Percentiles rank a stretch among this genome's conserved stretches.
phyloP scores from a whole-genome alignment of 192 early-diverging fungal genomes.

The Coemansia sp. region DNA sequence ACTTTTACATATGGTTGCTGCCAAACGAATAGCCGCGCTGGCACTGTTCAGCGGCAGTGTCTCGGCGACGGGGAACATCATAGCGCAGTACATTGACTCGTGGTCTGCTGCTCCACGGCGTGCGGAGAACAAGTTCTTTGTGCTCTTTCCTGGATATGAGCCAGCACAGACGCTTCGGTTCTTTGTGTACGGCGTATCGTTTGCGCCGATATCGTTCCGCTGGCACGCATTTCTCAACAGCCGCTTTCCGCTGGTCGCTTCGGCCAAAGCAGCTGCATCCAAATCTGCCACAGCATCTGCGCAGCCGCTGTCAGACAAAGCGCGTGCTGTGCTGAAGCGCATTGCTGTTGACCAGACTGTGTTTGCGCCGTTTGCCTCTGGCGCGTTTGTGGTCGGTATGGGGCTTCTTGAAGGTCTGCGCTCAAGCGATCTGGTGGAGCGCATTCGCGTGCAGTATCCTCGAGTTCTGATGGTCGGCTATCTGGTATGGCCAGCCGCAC shows the following conservation, averaged over 20 bases:
- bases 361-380: conserved; percentile 34
- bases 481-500: conserved; percentile 67
- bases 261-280: background rate
- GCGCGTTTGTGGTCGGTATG: conserved; percentile 37
- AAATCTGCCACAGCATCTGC: background rate
- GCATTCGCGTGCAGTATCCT: conserved; percentile 15
- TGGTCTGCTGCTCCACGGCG: background rate
- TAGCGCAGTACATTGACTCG: conserved; percentile 21
- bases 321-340: conserved; percentile 27
- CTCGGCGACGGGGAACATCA: conserved; percentile 28
- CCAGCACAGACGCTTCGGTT: conserved; percentile 26
- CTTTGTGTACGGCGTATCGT: conserved; percentile 31
- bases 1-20: background rate
- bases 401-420: conserved; percentile 31
- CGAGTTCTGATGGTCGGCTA: conserved; percentile 27
- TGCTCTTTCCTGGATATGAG: conserved; percentile 8
- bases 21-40: conserved; percentile 10
- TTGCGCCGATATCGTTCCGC: conserved; percentile 21
- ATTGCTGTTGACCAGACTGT: conserved; percentile 29
- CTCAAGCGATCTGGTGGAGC: conserved; percentile 14
- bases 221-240: conserved; percentile 45
- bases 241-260: conserved; percentile 19
- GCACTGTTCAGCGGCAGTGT: conserved; percentile 34
- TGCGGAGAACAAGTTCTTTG: background rate
- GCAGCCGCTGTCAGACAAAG: background rate